Conservation (phyloP, 768 basidiomycete genomes). For the Fistulinella prunicolor region DNA sequence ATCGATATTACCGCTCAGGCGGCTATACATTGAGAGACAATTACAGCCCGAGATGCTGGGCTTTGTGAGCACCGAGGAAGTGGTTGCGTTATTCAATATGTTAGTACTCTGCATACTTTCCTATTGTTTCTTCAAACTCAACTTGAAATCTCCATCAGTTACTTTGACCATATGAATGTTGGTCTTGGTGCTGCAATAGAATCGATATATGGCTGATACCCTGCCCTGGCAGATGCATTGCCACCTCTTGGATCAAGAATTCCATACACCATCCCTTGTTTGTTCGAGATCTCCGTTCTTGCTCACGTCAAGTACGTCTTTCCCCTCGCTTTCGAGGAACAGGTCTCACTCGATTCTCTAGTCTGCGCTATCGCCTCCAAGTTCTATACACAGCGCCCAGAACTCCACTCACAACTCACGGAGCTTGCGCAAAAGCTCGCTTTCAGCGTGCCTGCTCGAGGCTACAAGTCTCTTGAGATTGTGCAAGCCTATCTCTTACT, state of each 20-base stretch:
- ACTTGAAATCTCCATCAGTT: conserved; percentile 40
- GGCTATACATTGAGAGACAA: conserved; percentile 84
- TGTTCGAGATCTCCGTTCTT: conserved; percentile 94
- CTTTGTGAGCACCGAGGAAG: conserved; percentile 85
- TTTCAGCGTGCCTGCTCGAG: conserved; percentile 79
- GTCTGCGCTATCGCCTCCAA: conserved; percentile 95
- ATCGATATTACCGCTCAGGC: conserved; percentile 79
- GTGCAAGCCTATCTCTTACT: conserved; percentile 94
- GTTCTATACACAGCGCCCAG: conserved; percentile 79
- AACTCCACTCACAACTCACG: conserved; percentile 74
- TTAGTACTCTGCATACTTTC: conserved; percentile 37
- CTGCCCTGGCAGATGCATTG: conserved; percentile 58
- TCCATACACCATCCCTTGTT: conserved; percentile 92
- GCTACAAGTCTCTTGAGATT: conserved; percentile 92
- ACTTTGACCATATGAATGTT: conserved; percentile 74
- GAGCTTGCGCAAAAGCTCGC: conserved; percentile 86
- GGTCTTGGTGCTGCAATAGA: conserved; percentile 27
- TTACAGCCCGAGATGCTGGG: conserved; percentile 92
- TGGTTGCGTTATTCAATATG: conserved; percentile 90
- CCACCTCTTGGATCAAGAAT: conserved; percentile 77
- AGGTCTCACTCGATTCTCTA: conserved; percentile 30
- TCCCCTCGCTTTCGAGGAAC: neutral
- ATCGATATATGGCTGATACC: conserved; percentile 6
- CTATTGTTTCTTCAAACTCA: conserved; percentile 1
- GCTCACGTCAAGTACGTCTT: conserved; percentile 78